phyloP scores from a whole-genome alignment of 352 stramenopile genomes.

The Phytophthora hybrid region DNA sequence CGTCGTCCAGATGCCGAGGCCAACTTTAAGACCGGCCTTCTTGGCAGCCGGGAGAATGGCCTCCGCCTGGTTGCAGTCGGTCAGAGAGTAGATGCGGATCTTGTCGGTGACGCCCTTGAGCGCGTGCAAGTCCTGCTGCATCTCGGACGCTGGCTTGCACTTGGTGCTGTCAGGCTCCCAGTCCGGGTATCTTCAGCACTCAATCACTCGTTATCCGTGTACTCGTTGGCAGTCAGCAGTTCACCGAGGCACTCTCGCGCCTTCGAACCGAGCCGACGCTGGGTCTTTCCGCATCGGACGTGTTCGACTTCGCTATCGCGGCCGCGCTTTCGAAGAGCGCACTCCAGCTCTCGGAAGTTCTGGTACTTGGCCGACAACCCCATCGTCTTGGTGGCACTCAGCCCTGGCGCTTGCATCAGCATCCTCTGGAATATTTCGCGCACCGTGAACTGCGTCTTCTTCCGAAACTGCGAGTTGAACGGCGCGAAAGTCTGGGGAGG shows the following conservation, averaged over 20 bases:
- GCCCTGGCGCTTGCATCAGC: conserved; percentile 76
- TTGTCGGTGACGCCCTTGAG: not conserved
- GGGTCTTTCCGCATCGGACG: conserved; percentile 56
- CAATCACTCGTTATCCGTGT: conserved; percentile 35
- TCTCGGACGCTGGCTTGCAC: not conserved
- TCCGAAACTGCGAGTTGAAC: too few species aligned
- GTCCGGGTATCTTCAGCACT: not conserved
- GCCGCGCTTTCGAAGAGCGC: conserved; percentile 44
- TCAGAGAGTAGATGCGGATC: not conserved
- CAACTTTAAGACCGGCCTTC: not conserved
- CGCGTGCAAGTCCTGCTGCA: not conserved
- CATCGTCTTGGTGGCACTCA: conserved; percentile 65
- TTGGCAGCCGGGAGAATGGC: not conserved
- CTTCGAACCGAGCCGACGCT: conserved; percentile 58
- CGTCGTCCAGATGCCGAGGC: not conserved
- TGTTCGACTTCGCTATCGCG: conserved; percentile 51
- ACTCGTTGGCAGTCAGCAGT: conserved; percentile 46
- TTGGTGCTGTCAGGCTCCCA: not conserved
- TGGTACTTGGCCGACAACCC: conserved; percentile 52
- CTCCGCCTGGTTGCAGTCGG: not conserved
- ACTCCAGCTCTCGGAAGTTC: conserved; percentile 61
- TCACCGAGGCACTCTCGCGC: conserved; percentile 40
- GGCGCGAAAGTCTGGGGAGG: too few species aligned
- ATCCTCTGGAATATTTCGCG: conserved; percentile 86
- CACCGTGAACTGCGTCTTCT: conserved; percentile 69